Conservation (phyloP, 768 basidiomycete genomes). For the Phaffia tasmanica region DNA sequence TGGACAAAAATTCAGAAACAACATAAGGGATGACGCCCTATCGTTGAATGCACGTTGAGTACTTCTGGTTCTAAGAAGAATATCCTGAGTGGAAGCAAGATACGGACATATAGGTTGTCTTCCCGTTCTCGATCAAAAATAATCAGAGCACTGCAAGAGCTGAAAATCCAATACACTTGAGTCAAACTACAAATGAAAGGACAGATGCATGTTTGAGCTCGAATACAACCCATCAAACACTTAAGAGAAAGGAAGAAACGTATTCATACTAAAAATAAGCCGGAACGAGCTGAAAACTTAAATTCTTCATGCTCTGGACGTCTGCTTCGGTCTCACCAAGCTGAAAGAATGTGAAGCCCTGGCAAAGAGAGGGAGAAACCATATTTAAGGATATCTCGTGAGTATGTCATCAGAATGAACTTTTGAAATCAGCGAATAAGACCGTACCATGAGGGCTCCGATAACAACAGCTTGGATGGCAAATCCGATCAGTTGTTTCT, state of each 20-base stretch:
- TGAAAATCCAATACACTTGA: constrained; percentile 36
- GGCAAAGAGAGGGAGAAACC: background rate
- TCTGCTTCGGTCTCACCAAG: constrained; percentile 39
- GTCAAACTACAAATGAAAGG: background rate
- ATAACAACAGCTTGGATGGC: constrained; percentile 18
- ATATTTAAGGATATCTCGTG: background rate
- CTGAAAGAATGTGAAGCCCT: constrained; percentile 40
- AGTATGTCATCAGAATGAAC: constrained; percentile 1
- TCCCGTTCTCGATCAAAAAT: constrained; percentile 46
- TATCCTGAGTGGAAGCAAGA: background rate
- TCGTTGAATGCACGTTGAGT: background rate
- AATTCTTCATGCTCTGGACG: constrained; percentile 40
- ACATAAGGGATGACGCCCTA: constrained; percentile 40
- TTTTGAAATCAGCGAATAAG: background rate
- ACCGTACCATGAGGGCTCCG: constrained; percentile 33
- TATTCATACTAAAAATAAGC: constrained; percentile 11
- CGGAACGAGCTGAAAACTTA: constrained; percentile 30
- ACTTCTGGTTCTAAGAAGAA: background rate
- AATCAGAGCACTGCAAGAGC: constrained; percentile 38
- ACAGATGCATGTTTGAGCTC: background rate
- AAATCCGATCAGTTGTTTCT: constrained; percentile 25
- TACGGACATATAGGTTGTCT: constrained; percentile 29
- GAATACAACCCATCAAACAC: background rate
- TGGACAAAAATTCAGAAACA: constrained; percentile 39
- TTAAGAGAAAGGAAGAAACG: constrained; percentile 25